Conservation (phyloP, 495 filamentous ascomycete species). For the Hypoxylon trugodes region DNA sequence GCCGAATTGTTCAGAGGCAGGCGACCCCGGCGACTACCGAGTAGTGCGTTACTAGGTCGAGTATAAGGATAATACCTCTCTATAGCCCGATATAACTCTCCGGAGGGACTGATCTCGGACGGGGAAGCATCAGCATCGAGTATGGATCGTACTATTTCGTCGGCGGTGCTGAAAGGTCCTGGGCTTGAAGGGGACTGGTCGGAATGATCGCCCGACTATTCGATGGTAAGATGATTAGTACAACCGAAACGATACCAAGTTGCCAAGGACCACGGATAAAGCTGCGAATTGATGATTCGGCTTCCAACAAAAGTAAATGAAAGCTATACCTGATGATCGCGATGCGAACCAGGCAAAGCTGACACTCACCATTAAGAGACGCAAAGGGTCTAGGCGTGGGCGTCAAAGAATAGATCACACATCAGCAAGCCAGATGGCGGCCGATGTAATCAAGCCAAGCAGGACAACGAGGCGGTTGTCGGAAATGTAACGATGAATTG, state of each 20-base stretch:
- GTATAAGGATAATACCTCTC: conserved; percentile 49
- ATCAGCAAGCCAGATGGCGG: conserved; percentile 19
- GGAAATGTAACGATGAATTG: not conserved
- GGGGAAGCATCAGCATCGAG: conserved; percentile 49
- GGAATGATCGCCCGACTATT: conserved; percentile 68
- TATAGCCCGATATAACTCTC: conserved; percentile 55
- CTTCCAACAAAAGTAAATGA: not conserved
- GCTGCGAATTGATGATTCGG: not conserved
- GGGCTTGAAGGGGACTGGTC: conserved; percentile 61
- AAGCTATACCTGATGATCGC: not conserved
- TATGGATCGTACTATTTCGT: conserved; percentile 51
- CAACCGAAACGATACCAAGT: not conserved
- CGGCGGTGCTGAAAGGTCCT: conserved; percentile 46
- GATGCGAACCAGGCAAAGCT: conserved; percentile 4
- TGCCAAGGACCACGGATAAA: not conserved
- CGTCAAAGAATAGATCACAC: conserved; percentile 9
- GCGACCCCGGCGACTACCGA: conserved; percentile 27
- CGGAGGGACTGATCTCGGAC: conserved; percentile 50
- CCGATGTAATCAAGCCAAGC: conserved; percentile 1
- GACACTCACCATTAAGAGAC: conserved; percentile 38
- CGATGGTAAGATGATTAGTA: conserved; percentile 17
- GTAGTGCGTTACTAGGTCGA: conserved; percentile 23
- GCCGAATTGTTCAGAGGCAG: conserved; percentile 17
- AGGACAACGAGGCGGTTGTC: not conserved
- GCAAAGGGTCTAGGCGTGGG: conserved; percentile 13